Evolutionary conservation across 2,329 filamentous ascomycete genomes (phyloP).

Genomic region (Sarocladiaceae sp.): DNA sequence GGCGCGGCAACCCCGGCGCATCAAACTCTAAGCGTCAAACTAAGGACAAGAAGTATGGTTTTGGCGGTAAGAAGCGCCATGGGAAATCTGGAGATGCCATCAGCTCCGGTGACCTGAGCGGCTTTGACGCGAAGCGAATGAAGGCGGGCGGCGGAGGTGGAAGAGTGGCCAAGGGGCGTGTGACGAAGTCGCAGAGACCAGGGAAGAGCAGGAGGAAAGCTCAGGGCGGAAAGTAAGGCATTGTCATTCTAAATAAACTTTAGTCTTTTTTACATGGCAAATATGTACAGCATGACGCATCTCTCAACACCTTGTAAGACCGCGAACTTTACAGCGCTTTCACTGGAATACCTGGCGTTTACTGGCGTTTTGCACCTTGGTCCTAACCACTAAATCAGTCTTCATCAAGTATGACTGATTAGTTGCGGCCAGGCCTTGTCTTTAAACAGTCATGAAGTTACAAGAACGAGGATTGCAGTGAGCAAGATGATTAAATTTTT

Average conservation of each 20-base stretch:
- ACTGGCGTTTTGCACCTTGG: too few species aligned
- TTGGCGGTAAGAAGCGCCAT: conserved; percentile 92
- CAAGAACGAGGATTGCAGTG: neutral
- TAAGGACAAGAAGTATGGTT: conserved; percentile 93
- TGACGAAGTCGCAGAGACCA: conserved; percentile 27
- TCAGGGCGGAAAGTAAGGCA: neutral
- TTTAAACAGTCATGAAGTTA: too few species aligned
- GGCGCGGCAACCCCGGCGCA: conserved; percentile 28
- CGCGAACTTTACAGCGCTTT: too few species aligned
- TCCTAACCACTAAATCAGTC: too few species aligned
- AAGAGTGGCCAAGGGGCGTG: conserved; percentile 28
- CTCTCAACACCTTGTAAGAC: neutral
- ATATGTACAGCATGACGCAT: neutral
- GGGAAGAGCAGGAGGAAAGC: conserved; percentile 51
- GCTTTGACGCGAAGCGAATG: conserved; percentile 76
- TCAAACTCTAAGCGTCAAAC: conserved; percentile 76
- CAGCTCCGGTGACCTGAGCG: conserved; percentile 75
- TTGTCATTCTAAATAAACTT: too few species aligned
- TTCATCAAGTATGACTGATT: too few species aligned
- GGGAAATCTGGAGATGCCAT: conserved; percentile 85
- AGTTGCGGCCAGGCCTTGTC: too few species aligned
- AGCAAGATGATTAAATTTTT: neutral
- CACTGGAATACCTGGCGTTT: too few species aligned
- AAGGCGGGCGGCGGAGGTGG: conserved; percentile 50
- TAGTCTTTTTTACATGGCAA: too few species aligned